phyloP scores from a whole-genome alignment of 148 eudicot species.

The Amaranthus hypochondriacus region DNA sequence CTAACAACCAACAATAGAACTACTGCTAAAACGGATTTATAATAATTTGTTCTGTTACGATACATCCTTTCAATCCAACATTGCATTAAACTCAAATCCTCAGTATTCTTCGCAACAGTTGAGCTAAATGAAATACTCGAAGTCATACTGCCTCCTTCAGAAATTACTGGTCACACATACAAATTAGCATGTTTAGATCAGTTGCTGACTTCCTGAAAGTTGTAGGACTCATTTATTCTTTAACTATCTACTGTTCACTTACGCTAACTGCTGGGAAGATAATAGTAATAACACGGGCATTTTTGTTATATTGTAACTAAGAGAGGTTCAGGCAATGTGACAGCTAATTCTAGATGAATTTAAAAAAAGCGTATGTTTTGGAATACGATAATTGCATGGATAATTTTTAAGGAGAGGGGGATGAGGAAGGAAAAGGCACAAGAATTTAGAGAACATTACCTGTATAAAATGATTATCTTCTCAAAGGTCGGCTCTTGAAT shows the following conservation, averaged over 20 bases:
- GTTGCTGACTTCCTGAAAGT: too few species aligned
- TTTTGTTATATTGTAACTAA: too few species aligned
- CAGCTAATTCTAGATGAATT: too few species aligned
- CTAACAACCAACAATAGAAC: neutral
- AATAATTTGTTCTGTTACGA: neutral
- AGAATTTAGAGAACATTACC: constrained; percentile 33
- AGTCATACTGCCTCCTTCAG: neutral
- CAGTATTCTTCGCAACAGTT: neutral
- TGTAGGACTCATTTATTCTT: too few species aligned
- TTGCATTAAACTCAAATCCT: neutral
- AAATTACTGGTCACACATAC: neutral
- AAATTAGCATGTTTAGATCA: too few species aligned
- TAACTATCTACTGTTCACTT: neutral
- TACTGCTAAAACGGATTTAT: neutral
- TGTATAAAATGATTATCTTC: constrained; percentile 83
- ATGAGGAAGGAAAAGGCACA: neutral
- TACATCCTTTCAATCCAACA: neutral
- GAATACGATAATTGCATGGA: too few species aligned
- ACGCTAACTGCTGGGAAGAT: too few species aligned
- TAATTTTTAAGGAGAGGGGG: neutral
- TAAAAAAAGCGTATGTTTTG: too few species aligned
- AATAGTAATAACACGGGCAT: too few species aligned
- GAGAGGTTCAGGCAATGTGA: too few species aligned
- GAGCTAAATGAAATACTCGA: neutral
- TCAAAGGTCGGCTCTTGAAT: constrained; percentile 98